A percentile compares a stretch with the other conserved stretches of the same genome.
Evolutionary conservation across 2,329 filamentous ascomycete genomes (phyloP).

Genomic region (Xylaria sp.): DNA sequence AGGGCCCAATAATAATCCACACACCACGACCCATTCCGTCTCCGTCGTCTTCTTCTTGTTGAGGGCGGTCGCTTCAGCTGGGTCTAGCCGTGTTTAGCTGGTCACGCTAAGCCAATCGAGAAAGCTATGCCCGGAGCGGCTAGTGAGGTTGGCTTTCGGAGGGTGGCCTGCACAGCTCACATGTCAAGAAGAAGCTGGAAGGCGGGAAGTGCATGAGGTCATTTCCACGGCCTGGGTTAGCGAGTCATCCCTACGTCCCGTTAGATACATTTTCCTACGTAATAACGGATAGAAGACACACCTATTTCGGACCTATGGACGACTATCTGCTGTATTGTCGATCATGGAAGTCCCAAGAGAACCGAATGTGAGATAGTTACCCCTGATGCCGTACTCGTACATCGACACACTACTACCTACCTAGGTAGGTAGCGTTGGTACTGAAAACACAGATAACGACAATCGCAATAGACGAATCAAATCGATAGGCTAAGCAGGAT

Average conservation of each 20-base stretch:
- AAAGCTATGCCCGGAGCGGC: not conserved
- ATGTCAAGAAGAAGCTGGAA: not conserved
- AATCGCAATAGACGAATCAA: no score
- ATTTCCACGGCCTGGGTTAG: not conserved
- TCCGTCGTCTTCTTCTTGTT: not conserved
- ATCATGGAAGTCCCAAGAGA: not conserved
- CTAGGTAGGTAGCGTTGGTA: not conserved
- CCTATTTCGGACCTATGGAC: not conserved
- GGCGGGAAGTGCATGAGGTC: not conserved
- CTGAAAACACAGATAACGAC: no score
- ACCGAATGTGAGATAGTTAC: not conserved
- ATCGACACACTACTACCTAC: not conserved
- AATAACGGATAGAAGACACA: not conserved
- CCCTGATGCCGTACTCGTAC: not conserved
- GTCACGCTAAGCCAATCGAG: not conserved
- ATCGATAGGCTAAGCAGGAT: no score
- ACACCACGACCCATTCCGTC: not conserved
- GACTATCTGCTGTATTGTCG: not conserved
- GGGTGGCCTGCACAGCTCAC: not conserved
- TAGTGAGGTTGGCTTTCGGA: not conserved
- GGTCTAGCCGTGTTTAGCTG: not conserved
- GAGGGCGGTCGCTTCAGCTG: not conserved
- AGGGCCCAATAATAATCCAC: conserved; percentile 17
- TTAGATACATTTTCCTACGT: not conserved
- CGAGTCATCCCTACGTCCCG: not conserved